Evolutionary conservation across 352 stramenopile genomes (phyloP).

Genomic region (Phytophthora pluvialis): DNA sequence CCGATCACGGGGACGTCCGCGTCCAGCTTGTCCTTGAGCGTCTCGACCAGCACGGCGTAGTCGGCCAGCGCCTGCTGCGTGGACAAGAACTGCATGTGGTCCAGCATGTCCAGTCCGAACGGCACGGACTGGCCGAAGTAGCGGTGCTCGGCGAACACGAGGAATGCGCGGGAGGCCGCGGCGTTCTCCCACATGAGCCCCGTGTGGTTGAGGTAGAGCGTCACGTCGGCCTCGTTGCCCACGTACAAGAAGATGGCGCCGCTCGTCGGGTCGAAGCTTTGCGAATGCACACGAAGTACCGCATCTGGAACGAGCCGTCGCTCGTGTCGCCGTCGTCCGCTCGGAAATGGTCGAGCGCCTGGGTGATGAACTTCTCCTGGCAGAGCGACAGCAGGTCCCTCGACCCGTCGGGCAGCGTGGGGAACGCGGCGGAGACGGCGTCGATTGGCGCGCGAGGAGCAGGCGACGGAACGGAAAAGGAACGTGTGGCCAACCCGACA

Average conservation of each 20-base stretch:
- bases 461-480: background rate
- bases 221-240: conserved; percentile 75
- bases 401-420: conserved; percentile 23
- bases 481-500: conserved; percentile 1
- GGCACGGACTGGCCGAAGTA: conserved; percentile 84
- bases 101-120: conserved; percentile 49
- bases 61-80: conserved; percentile 87
- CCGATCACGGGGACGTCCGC: conserved; percentile 63
- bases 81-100: conserved; percentile 79
- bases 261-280: conserved; percentile 46
- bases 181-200: conserved; percentile 82
- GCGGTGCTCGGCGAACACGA: conserved; percentile 81
- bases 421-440: conserved; percentile 23
- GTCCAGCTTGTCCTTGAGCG: conserved; percentile 47
- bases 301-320: conserved; percentile 50
- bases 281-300: conserved; percentile 80
- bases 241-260: conserved; percentile 77
- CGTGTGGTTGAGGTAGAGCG: conserved; percentile 71
- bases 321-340: conserved; percentile 15
- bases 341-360: conserved; percentile 62
- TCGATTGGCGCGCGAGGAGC: background rate
- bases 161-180: conserved; percentile 57
- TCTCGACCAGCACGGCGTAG: conserved; percentile 61
- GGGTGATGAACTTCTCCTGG: conserved; percentile 49
- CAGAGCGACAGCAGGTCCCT: conserved; percentile 53